Evolutionary conservation across 23 red algal genomes (phyloP).

Genomic region (Agarophyton chilense): DNA sequence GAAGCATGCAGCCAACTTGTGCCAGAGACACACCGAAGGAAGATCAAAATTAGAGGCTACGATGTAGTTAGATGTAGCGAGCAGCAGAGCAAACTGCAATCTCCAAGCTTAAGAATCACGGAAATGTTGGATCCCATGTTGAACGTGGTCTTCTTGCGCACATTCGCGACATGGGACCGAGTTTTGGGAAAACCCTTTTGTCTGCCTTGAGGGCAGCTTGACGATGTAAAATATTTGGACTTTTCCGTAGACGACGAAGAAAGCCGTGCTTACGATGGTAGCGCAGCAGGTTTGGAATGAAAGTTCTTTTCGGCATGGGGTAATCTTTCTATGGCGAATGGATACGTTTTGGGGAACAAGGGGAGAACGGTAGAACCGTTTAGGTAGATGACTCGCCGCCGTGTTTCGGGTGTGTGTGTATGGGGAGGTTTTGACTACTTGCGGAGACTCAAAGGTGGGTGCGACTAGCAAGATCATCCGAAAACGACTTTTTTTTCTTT

Average conservation of each 20-base stretch:
- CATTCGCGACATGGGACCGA: conserved; percentile 49
- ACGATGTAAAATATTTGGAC: conserved; percentile 53
- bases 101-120: neutral
- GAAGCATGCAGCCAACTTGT: conserved; percentile 37
- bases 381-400: too few relatives aligned
- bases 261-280: conserved; percentile 86
- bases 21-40: neutral
- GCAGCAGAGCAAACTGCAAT: neutral
- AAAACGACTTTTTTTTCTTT: too few relatives aligned
- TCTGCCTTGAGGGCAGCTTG: conserved; percentile 39
- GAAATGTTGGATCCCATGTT: conserved; percentile 59
- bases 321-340: neutral
- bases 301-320: conserved; percentile 85
- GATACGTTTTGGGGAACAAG: too few relatives aligned
- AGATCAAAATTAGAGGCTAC: conserved; percentile 6
- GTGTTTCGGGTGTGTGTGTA: too few relatives aligned
- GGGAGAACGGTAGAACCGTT: too few relatives aligned
- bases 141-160: conserved; percentile 46
- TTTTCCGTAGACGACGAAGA: conserved; percentile 61
- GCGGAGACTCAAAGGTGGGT: too few relatives aligned
- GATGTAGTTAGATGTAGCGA: neutral
- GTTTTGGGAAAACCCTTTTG: conserved; percentile 48
- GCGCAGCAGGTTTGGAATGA: conserved; percentile 76
- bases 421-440: too few relatives aligned
- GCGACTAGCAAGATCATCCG: too few relatives aligned